Evolutionary conservation across 805 yeast species (phyloP), one percentile per base, ranked within the genome.

Genomic region (Monosporozyma aerobia): DNA sequence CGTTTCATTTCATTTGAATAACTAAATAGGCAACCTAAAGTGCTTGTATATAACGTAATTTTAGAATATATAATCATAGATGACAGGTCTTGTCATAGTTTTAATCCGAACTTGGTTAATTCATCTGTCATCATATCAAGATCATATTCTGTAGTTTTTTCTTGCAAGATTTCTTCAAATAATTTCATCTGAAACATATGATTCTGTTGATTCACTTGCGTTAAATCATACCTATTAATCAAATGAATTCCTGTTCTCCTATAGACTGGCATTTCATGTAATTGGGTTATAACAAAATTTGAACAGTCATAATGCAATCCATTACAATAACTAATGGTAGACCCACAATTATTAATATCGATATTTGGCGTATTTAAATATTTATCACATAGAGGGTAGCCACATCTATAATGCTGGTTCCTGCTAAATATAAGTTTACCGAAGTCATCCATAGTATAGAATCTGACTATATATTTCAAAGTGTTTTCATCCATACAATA

Each of bases 281-380:
- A 10, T 43, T 53, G 56, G 3, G 51, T 44, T 13, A 77, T 73
- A 67, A 79, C 87, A 64, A 90, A 88, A 57, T 80, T 78, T 7
- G 92, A 81, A 47, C 92, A 82, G 67, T 88, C 95, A 65, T 80
- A 87, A 65, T 92, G 97, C 43, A 77, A 77, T 57, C 82, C 81
- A 56, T 84, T 78, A 69, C 97, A 90, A 65, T 75, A 92, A 48
- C 48, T 30, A 10, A 40, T 13, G 13, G 45, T 23, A 11, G 46
- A 37, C 10, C 51, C 51, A 23, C 51, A 59, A 33, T 11, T 32
- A 23, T 16, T 25, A 65, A 40, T 51, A 53, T 61, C 70, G 8
- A 57, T 54, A 30, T 51, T 67, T 51, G 30, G 39, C 2, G 39
- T 33, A 19, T 49, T 49, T 5, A 53, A 14, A 22, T 19, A 25